These are phyloP conservation scores for Fusarium kyushuense DNA, from an alignment of 2,329 filamentous ascomycete genomes.

Conservation along the genomic window DNA sequence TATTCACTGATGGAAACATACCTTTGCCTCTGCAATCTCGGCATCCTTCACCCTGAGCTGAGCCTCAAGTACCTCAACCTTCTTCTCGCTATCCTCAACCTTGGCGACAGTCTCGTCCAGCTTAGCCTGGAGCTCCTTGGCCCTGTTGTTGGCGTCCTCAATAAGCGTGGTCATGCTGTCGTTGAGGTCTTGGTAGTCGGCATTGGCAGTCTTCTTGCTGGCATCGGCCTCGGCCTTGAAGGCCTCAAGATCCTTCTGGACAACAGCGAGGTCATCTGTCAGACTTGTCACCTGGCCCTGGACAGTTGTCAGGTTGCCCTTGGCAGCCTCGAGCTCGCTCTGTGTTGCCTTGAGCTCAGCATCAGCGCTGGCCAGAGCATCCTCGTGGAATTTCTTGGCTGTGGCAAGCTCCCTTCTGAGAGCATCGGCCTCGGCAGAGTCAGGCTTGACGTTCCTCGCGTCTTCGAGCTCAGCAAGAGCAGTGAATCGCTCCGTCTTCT, in stretches of 20 bases:
- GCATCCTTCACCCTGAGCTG: slow-evolving; percentile 73
- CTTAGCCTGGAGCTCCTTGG: slow-evolving; percentile 64
- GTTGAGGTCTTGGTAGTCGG: slow-evolving; percentile 73
- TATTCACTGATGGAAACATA: slow-evolving; percentile 48
- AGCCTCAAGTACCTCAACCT: slow-evolving; percentile 63
- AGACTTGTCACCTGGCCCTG: slow-evolving; percentile 51
- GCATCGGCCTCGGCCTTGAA: slow-evolving; percentile 64
- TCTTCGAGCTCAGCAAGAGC: slow-evolving; percentile 72
- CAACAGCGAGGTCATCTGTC: slow-evolving; percentile 60
- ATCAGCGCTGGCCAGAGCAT: slow-evolving; percentile 54
- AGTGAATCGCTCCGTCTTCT: slow-evolving; percentile 71
- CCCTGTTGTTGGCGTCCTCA: slow-evolving; percentile 68
- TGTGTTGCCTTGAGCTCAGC: slow-evolving; percentile 53
- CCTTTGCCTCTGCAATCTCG: slow-evolving; percentile 72
- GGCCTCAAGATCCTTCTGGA: slow-evolving; percentile 66
- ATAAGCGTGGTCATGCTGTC: slow-evolving; percentile 71
- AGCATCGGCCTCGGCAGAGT: slow-evolving; percentile 66
- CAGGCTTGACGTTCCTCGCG: slow-evolving; percentile 65
- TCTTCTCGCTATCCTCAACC: slow-evolving; percentile 62
- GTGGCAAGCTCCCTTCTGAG: slow-evolving; percentile 63
- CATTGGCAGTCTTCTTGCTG: slow-evolving; percentile 65
- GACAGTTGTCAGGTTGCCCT: slow-evolving; percentile 52
- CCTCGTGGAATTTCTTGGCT: slow-evolving; percentile 61
- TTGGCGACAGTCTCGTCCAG: slow-evolving; percentile 59
- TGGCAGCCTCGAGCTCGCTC: slow-evolving; percentile 52